Evolutionary conservation across 305 asterid species (phyloP).

Genomic region (Rubia occidens): DNA sequence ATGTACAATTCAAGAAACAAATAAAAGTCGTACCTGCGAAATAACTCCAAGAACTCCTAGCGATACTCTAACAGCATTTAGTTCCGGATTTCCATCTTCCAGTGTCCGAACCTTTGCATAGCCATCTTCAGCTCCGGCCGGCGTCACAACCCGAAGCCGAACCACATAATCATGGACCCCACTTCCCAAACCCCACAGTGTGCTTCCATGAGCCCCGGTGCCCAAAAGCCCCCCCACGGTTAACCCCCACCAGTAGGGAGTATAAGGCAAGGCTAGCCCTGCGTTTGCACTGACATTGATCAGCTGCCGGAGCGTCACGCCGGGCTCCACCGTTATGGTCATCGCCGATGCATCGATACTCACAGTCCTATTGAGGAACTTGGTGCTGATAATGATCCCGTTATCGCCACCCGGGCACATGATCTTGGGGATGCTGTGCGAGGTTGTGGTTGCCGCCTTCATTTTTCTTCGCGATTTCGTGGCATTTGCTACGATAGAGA

Average conservation of each 20-base stretch:
- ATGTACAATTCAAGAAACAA: background rate
- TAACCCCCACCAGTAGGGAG: conserved; percentile 10
- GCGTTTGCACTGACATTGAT: background rate
- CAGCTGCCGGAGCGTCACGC: background rate
- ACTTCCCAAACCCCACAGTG: conserved; percentile 23
- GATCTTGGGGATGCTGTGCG: conserved; percentile 1
- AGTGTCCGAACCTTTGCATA: conserved; percentile 14
- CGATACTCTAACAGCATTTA: conserved; percentile 25
- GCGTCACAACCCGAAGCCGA: conserved; percentile 18
- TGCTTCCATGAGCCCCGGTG: conserved; percentile 29
- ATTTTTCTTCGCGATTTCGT: background rate
- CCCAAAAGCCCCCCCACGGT: conserved; percentile 21
- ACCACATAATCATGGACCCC: conserved; percentile 22
- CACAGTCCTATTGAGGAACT: background rate
- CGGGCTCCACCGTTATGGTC: conserved; percentile 5
- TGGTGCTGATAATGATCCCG: conserved; percentile 5
- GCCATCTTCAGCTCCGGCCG: conserved; percentile 6
- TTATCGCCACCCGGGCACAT: background rate
- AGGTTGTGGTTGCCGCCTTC: conserved; percentile 1
- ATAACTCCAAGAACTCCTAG: conserved; percentile 26
- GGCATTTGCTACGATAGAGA: conserved; percentile 1
- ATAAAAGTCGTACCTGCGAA: conserved; percentile 15
- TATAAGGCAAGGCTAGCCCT: background rate
- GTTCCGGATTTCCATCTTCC: conserved; percentile 11
- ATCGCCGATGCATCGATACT: background rate